Percentiles rank a stretch among this genome's conserved stretches.
phyloP scores from a whole-genome alignment of 768 basidiomycete genomes.

The Hericium alpestre region DNA sequence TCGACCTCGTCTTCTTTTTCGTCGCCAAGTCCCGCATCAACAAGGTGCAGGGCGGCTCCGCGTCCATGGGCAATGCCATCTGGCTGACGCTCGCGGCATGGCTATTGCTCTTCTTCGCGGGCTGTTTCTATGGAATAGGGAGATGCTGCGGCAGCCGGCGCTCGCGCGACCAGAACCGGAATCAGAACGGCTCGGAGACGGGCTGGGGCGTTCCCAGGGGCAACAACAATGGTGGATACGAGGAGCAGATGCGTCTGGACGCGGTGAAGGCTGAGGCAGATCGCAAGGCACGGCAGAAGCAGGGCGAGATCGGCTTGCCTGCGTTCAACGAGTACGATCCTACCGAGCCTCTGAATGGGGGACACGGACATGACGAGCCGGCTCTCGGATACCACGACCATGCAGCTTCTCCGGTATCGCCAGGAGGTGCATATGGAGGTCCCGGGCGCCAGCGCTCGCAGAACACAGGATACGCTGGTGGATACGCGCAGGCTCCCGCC shows the following conservation, averaged over 20 bases:
- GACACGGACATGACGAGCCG: slow-evolving; percentile 39
- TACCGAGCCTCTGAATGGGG: slow-evolving; percentile 53
- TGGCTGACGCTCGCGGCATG: slow-evolving; percentile 88
- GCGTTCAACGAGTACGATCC: slow-evolving; percentile 59
- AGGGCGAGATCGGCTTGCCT: slow-evolving; percentile 58
- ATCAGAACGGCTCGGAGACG: not conserved
- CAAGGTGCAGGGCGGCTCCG: slow-evolving; percentile 55
- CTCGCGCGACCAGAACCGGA: slow-evolving; percentile 23
- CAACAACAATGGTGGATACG: slow-evolving; percentile 25
- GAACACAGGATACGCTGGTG: slow-evolving; percentile 29
- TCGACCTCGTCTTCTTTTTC: slow-evolving; percentile 88
- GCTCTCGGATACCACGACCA: slow-evolving; percentile 15
- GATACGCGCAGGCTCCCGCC: slow-evolving; percentile 53
- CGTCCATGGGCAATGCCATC: slow-evolving; percentile 76
- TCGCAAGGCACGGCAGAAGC: slow-evolving; percentile 58
- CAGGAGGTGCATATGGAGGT: slow-evolving; percentile 11
- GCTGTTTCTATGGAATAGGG: slow-evolving; percentile 79
- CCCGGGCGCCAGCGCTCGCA: slow-evolving; percentile 19
- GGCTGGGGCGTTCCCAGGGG: slow-evolving; percentile 12
- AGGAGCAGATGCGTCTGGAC: slow-evolving; percentile 67
- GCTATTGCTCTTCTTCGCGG: slow-evolving; percentile 79
- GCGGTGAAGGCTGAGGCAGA: slow-evolving; percentile 83
- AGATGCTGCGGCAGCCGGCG: slow-evolving; percentile 71
- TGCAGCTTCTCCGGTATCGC: not conserved
- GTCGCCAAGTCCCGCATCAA: slow-evolving; percentile 80